Evolutionary conservation across 176 grass and related monocot genomes (phyloP), one percentile per base, ranked within the genome.

Genomic region (Avena atlantica): DNA sequence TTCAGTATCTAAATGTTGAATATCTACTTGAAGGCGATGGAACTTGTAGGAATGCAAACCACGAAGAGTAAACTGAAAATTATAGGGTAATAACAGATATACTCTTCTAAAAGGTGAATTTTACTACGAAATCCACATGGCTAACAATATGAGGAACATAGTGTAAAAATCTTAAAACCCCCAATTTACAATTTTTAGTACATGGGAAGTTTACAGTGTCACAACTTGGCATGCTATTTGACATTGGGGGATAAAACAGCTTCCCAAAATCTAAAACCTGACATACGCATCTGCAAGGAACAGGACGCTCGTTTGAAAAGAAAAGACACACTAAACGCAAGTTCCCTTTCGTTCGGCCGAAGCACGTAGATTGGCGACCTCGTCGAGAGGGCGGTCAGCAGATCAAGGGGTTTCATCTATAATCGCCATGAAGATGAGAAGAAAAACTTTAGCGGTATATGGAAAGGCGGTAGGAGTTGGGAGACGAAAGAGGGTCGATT

Each of bases 321-420:
- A 71, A 48, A 60, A 67, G 37, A 61, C 74, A 63, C 66, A 55
- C 40, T 12, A 80, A 4, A 17, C 25, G 55, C 78, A 3, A 2
- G 72, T 25, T 75, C 47, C 47, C 6, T 9, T 9, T 75, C 3
- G 56, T 73, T 67, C 9, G 34, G 17, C 55, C 67, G 19, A 74
- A 74, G 9, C 55, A 24, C 29, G 72, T 64, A 19, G 78, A 74
- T 40, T 87, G 55, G 78, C n/a, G 20, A 45, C 34, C 55, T 2
- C 23, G 5, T 12, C 19, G 12, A 19, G 12, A 55, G 51, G 81
- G 45, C n/a, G 5, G 57, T 13, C 60, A 57, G 58, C 34, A 58
- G 76, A 85, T 81, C 88, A 85, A 80, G 12, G 25, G 65, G 21
- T 20, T 12, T 12, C 48, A 64, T 31, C 56, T 37, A 37, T 8